These are phyloP conservation scores for Aspergillus japonicus DNA, from an alignment of 2,329 filamentous ascomycete species.

Conservation along the genomic window DNA sequence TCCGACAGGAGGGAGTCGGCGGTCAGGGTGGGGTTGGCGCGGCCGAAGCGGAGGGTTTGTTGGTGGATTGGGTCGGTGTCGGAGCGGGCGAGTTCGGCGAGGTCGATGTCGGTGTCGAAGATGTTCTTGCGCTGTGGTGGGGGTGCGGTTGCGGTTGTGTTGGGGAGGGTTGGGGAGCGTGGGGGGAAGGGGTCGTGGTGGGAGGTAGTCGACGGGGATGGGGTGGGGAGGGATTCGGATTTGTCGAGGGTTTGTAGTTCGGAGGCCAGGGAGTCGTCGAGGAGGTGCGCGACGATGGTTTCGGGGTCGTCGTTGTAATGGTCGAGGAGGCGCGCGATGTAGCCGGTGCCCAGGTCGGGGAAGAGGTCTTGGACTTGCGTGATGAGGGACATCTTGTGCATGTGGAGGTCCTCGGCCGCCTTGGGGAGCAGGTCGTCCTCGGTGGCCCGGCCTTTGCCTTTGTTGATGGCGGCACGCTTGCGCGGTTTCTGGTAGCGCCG, in stretches of 20 bases:
- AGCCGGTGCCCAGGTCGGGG: constrained; percentile 78
- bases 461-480: constrained; percentile 30
- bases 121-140: constrained; percentile 61
- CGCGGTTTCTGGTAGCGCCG: constrained; percentile 43
- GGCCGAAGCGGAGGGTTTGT: constrained; percentile 69
- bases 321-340: constrained; percentile 75
- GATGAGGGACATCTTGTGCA: constrained; percentile 80
- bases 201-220: constrained; percentile 38
- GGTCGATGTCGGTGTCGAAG: constrained; percentile 72
- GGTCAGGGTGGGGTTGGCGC: constrained; percentile 58
- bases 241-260: constrained; percentile 66
- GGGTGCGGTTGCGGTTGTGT: constrained; percentile 27
- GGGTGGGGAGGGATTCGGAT: constrained; percentile 51
- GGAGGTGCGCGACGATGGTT: constrained; percentile 74
- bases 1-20: constrained; percentile 72
- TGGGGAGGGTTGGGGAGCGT: constrained; percentile 34
- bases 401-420: constrained; percentile 57
- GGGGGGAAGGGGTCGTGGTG: constrained; percentile 59
- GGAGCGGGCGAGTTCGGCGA: constrained; percentile 68
- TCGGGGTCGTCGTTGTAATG: constrained; percentile 77
- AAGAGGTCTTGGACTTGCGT: constrained; percentile 93
- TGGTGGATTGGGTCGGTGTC: not conserved
- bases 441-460: constrained; percentile 42
- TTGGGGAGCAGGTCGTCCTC: constrained; percentile 14
- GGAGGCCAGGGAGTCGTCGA: constrained; percentile 72